Evolutionary conservation across 768 basidiomycete species (phyloP), one percentile per base, ranked within the genome.

Genomic region (Cystobasidium tubakii): DNA sequence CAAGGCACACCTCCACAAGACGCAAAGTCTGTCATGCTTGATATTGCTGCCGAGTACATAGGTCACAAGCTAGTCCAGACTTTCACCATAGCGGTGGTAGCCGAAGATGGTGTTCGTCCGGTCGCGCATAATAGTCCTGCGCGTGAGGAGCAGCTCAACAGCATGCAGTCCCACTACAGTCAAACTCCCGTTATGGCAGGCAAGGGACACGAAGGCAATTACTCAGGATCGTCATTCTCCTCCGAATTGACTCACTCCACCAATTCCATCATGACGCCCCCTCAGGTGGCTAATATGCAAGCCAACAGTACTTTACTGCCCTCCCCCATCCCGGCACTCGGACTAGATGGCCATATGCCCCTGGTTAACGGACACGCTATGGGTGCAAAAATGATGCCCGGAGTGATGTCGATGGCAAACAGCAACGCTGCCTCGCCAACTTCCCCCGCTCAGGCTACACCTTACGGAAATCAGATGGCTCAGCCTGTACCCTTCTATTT

Each of bases 1-100:
- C 87, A 87, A 39, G 95, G 95, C 15, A 65, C 63, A 23, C 92
- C 92, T 21, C 77, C 78, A 34, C 70, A 75, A 64, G 54, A 69
- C 27, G 66, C 55, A 27, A 33, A 29, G 23, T 55, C 69, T 36
- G 33, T 36, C 54, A 57, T 53, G 66, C 66, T 53, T 15, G 36
- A 65, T n/a, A 65, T 65, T 7, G 63, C 36, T 9, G 63, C 63
- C 9, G 63, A 65, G 43, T 65, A 65, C 25, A 36, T 17, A 12
- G 63, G 43, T 3, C 63, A 65, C 63, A 39, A 42, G 25, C 34
- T 65, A 33, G 34, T 46, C 15, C 63, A 65, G 63, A 65, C 43
- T 4, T 65, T 46, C 36, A 65, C 36, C 7, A 36, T 42, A 17
- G 63, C 63, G 19, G 43, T 65, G 6, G 43, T 65, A 36, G 63